phyloP scores from a whole-genome alignment of 345 rosid species.

The Anastatica hierochuntica region DNA sequence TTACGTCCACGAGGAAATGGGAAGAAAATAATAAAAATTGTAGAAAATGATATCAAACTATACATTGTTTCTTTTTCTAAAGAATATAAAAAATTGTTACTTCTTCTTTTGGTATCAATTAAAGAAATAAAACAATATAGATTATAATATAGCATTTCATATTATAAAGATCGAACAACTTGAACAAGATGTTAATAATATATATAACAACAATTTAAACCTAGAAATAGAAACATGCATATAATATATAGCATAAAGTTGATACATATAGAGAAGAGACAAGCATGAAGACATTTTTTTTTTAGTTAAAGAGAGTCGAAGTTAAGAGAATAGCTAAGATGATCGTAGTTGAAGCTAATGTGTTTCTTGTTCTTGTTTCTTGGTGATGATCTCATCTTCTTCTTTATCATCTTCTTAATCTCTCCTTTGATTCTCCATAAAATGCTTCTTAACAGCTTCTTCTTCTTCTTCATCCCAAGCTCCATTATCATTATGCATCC shows the following conservation, averaged over 20 bases:
- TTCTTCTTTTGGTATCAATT: too few relatives aligned
- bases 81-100: too few relatives aligned
- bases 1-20: too few relatives aligned
- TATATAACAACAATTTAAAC: neutral
- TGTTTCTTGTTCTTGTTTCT: constrained; percentile 29
- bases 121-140: too few relatives aligned
- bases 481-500: constrained; percentile 13
- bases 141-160: too few relatives aligned
- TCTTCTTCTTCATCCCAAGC: constrained; percentile 44
- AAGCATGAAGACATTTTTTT: neutral
- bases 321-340: constrained; percentile 79
- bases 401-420: constrained; percentile 38
- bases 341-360: constrained; percentile 55
- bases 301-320: constrained; percentile 43
- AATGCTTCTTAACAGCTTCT: constrained; percentile 32
- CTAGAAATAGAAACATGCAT: neutral
- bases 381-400: constrained; percentile 17
- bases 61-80: too few relatives aligned
- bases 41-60: too few relatives aligned
- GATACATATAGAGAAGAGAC: constrained; percentile 2
- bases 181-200: too few relatives aligned
- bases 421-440: constrained; percentile 46
- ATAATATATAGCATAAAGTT: too few relatives aligned
- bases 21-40: too few relatives aligned
- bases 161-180: too few relatives aligned